Base-by-base conservation (phyloP, 768 basidiomycete species). In the Phanerochaete carnosa region DNA sequence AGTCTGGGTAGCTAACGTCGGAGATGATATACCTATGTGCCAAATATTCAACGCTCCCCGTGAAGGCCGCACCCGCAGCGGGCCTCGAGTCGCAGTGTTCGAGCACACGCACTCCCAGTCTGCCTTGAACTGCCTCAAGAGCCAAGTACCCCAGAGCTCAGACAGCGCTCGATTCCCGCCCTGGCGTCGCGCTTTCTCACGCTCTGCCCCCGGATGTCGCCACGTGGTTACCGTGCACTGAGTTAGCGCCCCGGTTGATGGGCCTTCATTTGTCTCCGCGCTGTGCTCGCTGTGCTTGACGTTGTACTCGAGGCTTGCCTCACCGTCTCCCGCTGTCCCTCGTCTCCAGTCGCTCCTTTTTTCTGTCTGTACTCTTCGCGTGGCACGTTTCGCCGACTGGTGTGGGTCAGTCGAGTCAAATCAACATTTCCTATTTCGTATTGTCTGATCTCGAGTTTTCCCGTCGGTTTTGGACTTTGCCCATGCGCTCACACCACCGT, bases 361-460 rank as follows among this genome's bases (percentile, higher is more conserved):
- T n/a, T 58, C 16, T 58, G 16, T 58, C 19, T 32, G 29, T 47
- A 46, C 28, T 33, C 30, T 33, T 30, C 33, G 57, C 43, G 28
- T 13, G 16, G 52, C 15, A 15, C 52, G 55, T 13, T 12, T 58
- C 57, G 57, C 45, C 30, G 43, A 49, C 57, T 49, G 57, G 45
- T 28, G 45, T 49, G 45, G 57, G 57, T 58, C 30, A 47, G 57
- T 49, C 1, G 2, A 8, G 32, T 12, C n/a, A 15, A 29, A 56
- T 43, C 37, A 45, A n/a, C 57, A 30, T 49, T 58, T 30, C 52
- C 52, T 58, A 45, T 58, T 58, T 45, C 49, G 45, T 46, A 25
- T 13, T 47, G 57, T 58, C 45, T 58, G 57, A 58, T 58, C 57
- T 58, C n/a, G 30, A 58, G 45, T 47, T 58, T 58, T 58, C 55